Evolutionary conservation across 2,329 filamentous ascomycete species (phyloP), one percentile per base, ranked within the genome.

Genomic region (Alternaria infectoria): DNA sequence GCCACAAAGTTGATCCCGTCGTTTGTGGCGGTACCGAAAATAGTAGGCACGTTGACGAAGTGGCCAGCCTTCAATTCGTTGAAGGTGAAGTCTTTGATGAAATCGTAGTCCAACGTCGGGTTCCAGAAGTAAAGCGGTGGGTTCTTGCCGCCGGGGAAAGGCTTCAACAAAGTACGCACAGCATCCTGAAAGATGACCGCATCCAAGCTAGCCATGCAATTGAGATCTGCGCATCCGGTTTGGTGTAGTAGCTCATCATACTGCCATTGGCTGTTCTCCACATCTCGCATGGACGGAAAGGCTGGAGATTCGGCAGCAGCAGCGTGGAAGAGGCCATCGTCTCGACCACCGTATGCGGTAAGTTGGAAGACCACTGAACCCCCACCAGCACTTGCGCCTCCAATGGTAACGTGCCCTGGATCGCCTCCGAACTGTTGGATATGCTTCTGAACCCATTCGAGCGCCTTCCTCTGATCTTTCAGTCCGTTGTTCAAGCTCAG

Each of bases 1-100:
- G 76, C 71, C 6, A 79, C 81, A 61, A 83, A 83, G 19, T 65
- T 66, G 17, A 77, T 76, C 2, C 82, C 81, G 57, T 84, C 82
- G 58, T 85, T 77, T 5, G 81, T 83, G n/a, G 81, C 77, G 64
- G 82, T 81, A 19, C 82, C 82, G 55, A 83, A 77, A 25, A 84
- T 78, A 8, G 81, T 74, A 8, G 82, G 82, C 0, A 83, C 74
- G 21, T 79, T 76, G 56, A 83, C 69, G 43, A 81, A 80, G 36
- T 78, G 76, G 6, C 78, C 78, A 13, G 75, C 62, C 13, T 76
- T 69, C 49, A 82, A 72, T 28, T 80, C 70, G 17, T 74, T 74
- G 66, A 79, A 81, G 0, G 80, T 81, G 61, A 78, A 80, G 57
- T 82, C 77, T 56, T 70, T 64, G 40, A 83, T 73, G 47, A 84